Base-by-base conservation (phyloP, 2,329 filamentous ascomycete genomes). In the Colletotrichum sp. region DNA sequence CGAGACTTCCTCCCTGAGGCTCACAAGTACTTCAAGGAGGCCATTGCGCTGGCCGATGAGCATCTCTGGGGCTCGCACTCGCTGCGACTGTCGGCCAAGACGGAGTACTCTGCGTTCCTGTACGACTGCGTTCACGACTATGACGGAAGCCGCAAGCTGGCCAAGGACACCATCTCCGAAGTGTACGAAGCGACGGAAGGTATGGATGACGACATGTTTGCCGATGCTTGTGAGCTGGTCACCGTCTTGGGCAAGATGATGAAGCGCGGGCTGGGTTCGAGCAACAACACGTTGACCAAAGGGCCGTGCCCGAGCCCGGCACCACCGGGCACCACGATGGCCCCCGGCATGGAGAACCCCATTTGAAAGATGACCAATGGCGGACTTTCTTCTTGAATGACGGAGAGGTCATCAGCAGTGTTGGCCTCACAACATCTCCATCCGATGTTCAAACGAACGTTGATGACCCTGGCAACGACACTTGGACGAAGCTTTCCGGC, bases 201-300 rank as follows among this genome's bases (percentile, higher is more conserved):
- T 24, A 96, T 98, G 92, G 95, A 97, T 74, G 96, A 98, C 81
- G 95, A 97, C 78, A 97, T 97, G 88, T 99, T 98, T 82, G 92
- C 94, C 78, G 97, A 98, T 83, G 95, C 96, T 0, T 96, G 95
- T 73, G 94, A 96, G 80, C 89, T 98, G 14, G 96, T 98, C 10
- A 94, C 94, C 2, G 93, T 97, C 0, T 84, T 98, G 1, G 95
- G 95, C 8, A 95, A 93, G 81, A 97, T 98, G 93, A 95, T 96
- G 90, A 96, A 94, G 85, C 91, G 95, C 65, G 94, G 94, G 3
- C 82, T 92, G 4, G 86, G 84, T 7, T 83, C 85, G 4, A 84
- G 79, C 74, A 83, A 83, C 30, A 83, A 83, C 6, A 76, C 79
- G 16, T 74, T 79, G 73, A 82, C 79, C 67, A 86, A 83, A 72